Percentiles rank a stretch among this genome's conserved stretches.
Conservation (phyloP, 2,329 filamentous ascomycete species). For the Beauveria caledonica region DNA sequence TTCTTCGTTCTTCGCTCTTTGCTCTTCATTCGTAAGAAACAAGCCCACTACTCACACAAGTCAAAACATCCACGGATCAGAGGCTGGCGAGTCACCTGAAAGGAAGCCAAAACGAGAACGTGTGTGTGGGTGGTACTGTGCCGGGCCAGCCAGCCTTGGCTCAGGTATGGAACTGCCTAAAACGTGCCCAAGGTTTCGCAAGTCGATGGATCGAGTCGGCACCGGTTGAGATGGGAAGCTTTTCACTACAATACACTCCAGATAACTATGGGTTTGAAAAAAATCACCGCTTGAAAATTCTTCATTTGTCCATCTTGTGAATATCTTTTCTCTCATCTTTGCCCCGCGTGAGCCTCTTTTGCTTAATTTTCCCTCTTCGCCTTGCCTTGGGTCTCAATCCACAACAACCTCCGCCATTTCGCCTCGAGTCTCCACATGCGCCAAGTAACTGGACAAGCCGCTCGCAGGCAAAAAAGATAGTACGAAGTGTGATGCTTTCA, state of each 20-base stretch:
- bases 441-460: constrained; percentile 1
- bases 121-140: constrained; percentile 1
- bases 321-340: too few relatives aligned
- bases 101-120: not conserved
- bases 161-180: constrained; percentile 7
- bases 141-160: not conserved
- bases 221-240: not conserved
- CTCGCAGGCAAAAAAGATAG: not conserved
- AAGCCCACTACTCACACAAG: not conserved
- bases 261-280: too few relatives aligned
- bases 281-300: too few relatives aligned
- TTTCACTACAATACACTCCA: not conserved
- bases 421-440: constrained; percentile 6
- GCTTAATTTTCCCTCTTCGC: not conserved
- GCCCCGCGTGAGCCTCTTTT: not conserved
- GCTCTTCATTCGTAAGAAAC: not conserved
- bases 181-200: constrained; percentile 10
- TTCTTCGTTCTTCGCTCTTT: not conserved
- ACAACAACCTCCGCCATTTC: constrained; percentile 8
- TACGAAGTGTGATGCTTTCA: too few relatives aligned
- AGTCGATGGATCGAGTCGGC: constrained; percentile 3
- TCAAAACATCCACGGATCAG: not conserved
- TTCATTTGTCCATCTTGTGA: not conserved
- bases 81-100: constrained; percentile 2
- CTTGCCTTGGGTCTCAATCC: not conserved